These are phyloP conservation scores for Ajuga chamaepitys DNA, from an alignment of 257 asterid species.

Conservation along the genomic window DNA sequence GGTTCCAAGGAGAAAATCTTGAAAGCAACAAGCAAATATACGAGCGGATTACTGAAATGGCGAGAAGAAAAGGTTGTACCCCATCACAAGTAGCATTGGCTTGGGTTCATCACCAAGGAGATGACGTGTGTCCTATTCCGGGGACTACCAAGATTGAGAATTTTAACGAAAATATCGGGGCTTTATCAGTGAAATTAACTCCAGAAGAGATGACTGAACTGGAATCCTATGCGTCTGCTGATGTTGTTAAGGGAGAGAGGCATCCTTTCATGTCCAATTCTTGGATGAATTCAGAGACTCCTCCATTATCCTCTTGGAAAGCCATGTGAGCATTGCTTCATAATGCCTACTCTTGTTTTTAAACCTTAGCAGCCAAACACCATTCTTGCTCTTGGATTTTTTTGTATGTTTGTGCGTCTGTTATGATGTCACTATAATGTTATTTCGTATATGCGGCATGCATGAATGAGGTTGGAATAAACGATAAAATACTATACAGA, in stretches of 20 bases:
- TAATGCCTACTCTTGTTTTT: too few species aligned
- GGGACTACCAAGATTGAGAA: slow-evolving; percentile 32
- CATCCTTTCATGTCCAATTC: slow-evolving; percentile 22
- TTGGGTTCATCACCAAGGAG: too few species aligned
- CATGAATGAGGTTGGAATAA: too few species aligned
- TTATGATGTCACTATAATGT: too few species aligned
- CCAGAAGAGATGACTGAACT: slow-evolving; percentile 30
- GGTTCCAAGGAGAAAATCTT: slow-evolving; percentile 16
- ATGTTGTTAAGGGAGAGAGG: slow-evolving; percentile 36
- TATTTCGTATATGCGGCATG: too few species aligned
- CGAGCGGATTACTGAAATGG: slow-evolving; percentile 20
- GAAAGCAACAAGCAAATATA: slow-evolving; percentile 16
- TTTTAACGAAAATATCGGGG: slow-evolving; percentile 26
- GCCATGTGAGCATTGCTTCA: too few species aligned
- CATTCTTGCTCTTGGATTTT: too few species aligned
- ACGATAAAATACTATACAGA: too few species aligned
- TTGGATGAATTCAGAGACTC: slow-evolving; percentile 29
- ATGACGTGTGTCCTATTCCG: too few species aligned
- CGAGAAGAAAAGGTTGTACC: slow-evolving; percentile 25
- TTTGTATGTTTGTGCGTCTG: too few species aligned
- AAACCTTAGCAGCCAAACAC: too few species aligned
- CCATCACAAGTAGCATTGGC: slow-evolving; percentile 38
- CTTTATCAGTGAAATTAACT: slow-evolving; percentile 23
- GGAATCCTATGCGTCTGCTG: slow-evolving; percentile 31
- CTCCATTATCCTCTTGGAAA: slow-evolving; percentile 16